Evolutionary conservation across 2,329 filamentous ascomycete genomes (phyloP), one percentile per base, ranked within the genome.

Genomic region (Alternaria postmessia): DNA sequence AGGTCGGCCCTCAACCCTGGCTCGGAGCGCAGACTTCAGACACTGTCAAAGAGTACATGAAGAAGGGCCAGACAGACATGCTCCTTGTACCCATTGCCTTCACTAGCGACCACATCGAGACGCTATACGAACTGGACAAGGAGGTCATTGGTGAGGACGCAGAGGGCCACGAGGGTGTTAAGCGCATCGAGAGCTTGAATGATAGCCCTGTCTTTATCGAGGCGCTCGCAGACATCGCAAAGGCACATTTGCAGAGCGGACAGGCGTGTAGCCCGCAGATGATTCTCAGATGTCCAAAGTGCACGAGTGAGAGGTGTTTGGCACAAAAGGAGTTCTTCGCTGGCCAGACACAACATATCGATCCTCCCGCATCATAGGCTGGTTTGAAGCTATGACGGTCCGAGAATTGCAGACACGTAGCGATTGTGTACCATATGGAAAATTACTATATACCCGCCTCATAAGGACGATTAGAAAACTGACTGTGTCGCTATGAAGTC

Each of bases 41-140:
- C 67, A 94, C 94, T 0, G 95, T 99, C 11, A 89, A 94, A 75
- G 86, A 93, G 61, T 96, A 97, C 75, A 89, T 98, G 67, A 88
- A 91, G 75, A 93, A 95, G 79, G 95, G 94, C 1, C 92, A 97
- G 74, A 96, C 90, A 56, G 93, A 99, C 75, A 84, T 99, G 55
- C 85, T 97, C 1, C 84, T 99, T 7, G 93, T 99, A 57, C 95
- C 95, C 0, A 96, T 99, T 66, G 95, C 95, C 6, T 99, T 99
- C 77, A 99, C 95, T 0, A 96, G 92, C n/a, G 95, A 99, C 73
- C 95, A 99, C 76, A 99, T 99, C 68, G 95, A 99, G 81, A 99
- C 95, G 0, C 84, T 99, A 1, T 98, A 90, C 77, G 95, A 99
- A 79, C 83, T 99, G 53, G 95, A 99, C 77, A 85, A 92, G 71